phyloP scores from a whole-genome alignment of 768 basidiomycete genomes.

The Asterophora parasitica region DNA sequence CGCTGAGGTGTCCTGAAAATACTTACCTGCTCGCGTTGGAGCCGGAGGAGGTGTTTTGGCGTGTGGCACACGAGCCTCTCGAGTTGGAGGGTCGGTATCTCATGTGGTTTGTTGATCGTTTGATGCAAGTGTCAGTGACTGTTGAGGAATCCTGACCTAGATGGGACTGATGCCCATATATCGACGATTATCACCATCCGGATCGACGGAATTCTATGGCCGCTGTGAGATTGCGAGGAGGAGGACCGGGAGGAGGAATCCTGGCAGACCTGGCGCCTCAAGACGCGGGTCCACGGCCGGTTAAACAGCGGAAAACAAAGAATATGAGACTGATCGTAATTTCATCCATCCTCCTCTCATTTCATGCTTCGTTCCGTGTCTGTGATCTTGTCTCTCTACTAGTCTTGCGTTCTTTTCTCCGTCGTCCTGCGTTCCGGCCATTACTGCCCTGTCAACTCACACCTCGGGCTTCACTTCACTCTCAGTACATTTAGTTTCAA shows the following conservation, averaged over 20 bases:
- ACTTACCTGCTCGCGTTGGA: too few relatives aligned
- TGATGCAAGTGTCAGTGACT: not conserved
- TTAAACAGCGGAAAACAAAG: conserved; percentile 9
- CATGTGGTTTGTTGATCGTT: not conserved
- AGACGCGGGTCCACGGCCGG: conserved; percentile 2
- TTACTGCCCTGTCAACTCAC: conserved; percentile 25
- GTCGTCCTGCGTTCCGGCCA: conserved; percentile 24
- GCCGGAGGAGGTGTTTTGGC: too few relatives aligned
- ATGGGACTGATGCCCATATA: conserved; percentile 3
- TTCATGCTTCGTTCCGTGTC: conserved; percentile 24
- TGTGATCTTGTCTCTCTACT: conserved; percentile 21
- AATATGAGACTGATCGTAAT: conserved; percentile 15
- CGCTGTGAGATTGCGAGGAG: conserved; percentile 18
- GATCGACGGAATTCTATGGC: conserved; percentile 21
- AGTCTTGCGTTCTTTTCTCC: conserved; percentile 17
- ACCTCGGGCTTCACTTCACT: conserved; percentile 16
- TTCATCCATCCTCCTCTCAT: conserved; percentile 15
- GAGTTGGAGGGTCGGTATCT: not conserved
- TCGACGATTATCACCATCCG: conserved; percentile 6
- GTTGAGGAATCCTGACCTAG: not conserved
- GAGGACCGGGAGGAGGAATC: too few relatives aligned
- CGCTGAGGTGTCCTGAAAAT: too few relatives aligned
- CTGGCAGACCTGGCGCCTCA: too few relatives aligned
- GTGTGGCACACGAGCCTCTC: too few relatives aligned
- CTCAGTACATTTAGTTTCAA: conserved; percentile 29